Base-by-base conservation (phyloP, 2,329 filamentous ascomycete species). In the Hypocrella siamensis region DNA sequence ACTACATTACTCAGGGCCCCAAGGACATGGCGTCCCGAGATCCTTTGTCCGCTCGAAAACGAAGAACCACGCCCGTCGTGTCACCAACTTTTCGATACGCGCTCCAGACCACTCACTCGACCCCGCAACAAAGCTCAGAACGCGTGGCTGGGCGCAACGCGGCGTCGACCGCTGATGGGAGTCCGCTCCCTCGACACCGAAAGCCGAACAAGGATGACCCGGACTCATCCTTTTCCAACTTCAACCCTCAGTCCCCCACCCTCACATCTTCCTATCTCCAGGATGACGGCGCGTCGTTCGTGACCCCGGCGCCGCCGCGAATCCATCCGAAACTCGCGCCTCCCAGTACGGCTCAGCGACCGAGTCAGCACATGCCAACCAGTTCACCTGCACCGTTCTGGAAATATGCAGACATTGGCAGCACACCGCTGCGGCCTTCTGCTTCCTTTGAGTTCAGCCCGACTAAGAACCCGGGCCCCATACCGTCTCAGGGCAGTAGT, bases 321-420 rank as follows among this genome's bases (percentile, higher is more conserved):
- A 74, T 83, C 37, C 73, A 81, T 38, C 81, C 82, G 19, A 72
- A 70, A 42, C 65, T 88, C 26, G 80, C 78, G 1, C 83, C 83
- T 19, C 81, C 82, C 0, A 85, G 79, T 45, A 88, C 82, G 5
- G 74, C 79, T 5, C 79, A 86, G 48, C 66, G 81, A 34, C 83
- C 83, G 8, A 86, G 79, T 47, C 79, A 85, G 46, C 82, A 84
- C 51, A 84, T 88, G 70, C 80, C 82, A 21, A 85, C 83, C 28
- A 84, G 78, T 43, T 85, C 79, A 19, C 83, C 83, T 0, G 83
- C 83, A 1, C 81, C 82, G 0, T 90, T 92, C 53, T 92, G 83
- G 83, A 85, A 82, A 51, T 90, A 81, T 52, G 75, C 79, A 26
- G 79, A 85, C 41, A 69, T 83, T 36, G 70, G 71, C 17, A 82